Base-by-base conservation (phyloP, 768 basidiomycete genomes). In the Suillus subalutaceus region DNA sequence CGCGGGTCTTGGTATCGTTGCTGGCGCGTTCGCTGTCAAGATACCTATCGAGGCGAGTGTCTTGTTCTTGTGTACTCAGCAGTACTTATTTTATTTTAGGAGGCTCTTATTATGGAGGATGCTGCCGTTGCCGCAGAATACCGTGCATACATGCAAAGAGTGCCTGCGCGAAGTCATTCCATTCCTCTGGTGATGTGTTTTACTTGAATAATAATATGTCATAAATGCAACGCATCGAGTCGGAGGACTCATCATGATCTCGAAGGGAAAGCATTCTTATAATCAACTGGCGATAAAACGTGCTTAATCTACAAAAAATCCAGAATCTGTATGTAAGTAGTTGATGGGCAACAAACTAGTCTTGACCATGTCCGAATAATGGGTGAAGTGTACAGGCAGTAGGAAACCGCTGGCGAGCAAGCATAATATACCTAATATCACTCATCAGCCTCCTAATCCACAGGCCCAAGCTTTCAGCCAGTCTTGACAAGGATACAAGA, bases 31-130 rank as follows among this genome's bases (percentile, higher is more conserved):
- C 32, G 73, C 73, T 12, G 57, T 75, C 43, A 79, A 80, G 57
- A 79, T 80, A 38, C 75, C 78, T 20, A 66, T 74, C 57, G 79
- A 80, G 72, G 78, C 79, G 37, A 30, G 71, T 63, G 15, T 20
- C 48, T 35, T 44, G n/a, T 40, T 41, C 12, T 50, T 4, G 20
- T 44, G 37, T 15, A 23, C 26, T 20, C 12, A 30, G 1, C 53
- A 35, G 16, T 37, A 38, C 53, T 68, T 13, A 72, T 16, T 35
- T 16, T 55, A 26, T 16, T 44, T 23, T 32, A 79, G 79, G 78
- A 79, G 55, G 70, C 67, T 32, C 65, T 76, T 2, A 77, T 75
- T 1, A 72, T 72, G 56, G 67, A 71, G 30, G 75, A 73, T 40
- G 66, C 71, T 1, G 66, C 66, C 16, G 67, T 68, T 41, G 73